These are phyloP conservation scores for Macadamia integrifolia DNA, from an alignment of 164 flowering plant species.

Conservation along the genomic window DNA sequence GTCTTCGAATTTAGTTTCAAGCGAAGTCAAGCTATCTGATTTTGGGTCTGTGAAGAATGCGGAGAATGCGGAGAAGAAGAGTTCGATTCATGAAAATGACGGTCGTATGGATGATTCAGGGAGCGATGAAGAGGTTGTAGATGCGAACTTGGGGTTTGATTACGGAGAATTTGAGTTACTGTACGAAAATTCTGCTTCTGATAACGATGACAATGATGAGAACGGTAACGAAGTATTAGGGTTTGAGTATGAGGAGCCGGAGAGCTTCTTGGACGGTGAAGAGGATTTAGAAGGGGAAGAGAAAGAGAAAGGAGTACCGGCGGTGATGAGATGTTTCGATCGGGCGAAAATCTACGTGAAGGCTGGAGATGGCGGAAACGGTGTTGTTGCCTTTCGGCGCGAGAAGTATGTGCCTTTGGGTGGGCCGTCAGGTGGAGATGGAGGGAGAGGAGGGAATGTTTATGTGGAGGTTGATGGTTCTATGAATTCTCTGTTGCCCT, in stretches of 20 bases:
- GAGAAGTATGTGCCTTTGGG: slow-evolving; percentile 92
- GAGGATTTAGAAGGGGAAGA: slow-evolving; percentile 18
- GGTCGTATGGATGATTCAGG: background rate
- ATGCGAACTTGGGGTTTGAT: slow-evolving; percentile 19
- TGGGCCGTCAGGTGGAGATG: slow-evolving; percentile 97
- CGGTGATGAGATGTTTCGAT: slow-evolving; percentile 96
- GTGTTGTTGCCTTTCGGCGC: slow-evolving; percentile 88
- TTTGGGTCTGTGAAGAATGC: background rate
- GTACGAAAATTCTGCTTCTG: slow-evolving; percentile 22
- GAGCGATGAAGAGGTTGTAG: slow-evolving; percentile 20
- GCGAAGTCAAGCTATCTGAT: slow-evolving; percentile 34
- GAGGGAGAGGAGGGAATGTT: slow-evolving; percentile 92
- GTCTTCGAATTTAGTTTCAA: background rate
- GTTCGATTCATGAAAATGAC: background rate
- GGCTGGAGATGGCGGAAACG: slow-evolving; percentile 94
- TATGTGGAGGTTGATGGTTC: slow-evolving; percentile 79
- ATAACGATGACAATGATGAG: slow-evolving; percentile 6
- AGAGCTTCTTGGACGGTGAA: slow-evolving; percentile 7
- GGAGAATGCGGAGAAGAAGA: background rate
- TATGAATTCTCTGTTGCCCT: slow-evolving; percentile 89
- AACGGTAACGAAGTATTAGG: slow-evolving; percentile 12
- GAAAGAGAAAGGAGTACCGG: slow-evolving; percentile 95
- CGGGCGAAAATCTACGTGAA: slow-evolving; percentile 75
- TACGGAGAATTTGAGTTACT: slow-evolving; percentile 25
- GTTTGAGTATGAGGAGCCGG: slow-evolving; percentile 13